Evolutionary conservation across 2,329 filamentous ascomycete species (phyloP).

Genomic region (Gliomastix tumulicola): DNA sequence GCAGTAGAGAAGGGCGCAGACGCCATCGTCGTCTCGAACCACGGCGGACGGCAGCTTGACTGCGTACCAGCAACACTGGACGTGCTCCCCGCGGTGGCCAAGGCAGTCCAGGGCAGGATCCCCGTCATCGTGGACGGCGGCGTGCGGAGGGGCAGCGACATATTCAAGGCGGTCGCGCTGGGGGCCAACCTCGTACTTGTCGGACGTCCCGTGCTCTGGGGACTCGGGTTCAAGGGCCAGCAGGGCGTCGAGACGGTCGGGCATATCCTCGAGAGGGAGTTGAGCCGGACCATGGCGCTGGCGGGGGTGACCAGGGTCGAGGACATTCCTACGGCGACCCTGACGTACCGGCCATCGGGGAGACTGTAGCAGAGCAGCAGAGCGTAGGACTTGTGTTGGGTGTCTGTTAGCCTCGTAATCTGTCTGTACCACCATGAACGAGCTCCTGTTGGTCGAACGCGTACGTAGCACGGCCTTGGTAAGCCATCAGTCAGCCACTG

Average conservation of each 20-base stretch:
- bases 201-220: conserved; percentile 9
- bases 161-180: conserved; percentile 23
- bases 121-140: conserved; percentile 22
- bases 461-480: too few species aligned
- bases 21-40: conserved; percentile 37
- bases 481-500: too few species aligned
- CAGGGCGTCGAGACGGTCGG: conserved; percentile 1
- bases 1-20: conserved; percentile 18
- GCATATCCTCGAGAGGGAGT: not conserved
- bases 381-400: too few species aligned
- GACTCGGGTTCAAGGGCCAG: conserved; percentile 6
- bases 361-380: too few species aligned
- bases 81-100: conserved; percentile 16
- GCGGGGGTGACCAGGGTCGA: too few species aligned
- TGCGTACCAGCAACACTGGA: conserved; percentile 20
- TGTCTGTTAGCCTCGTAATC: too few species aligned
- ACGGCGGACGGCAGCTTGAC: conserved; percentile 25
- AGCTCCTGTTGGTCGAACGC: too few species aligned
- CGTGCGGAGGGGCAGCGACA: conserved; percentile 24
- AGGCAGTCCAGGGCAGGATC: conserved; percentile 11
- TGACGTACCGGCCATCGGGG: too few species aligned
- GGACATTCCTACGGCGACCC: too few species aligned
- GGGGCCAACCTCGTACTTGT: conserved; percentile 15
- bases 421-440: too few species aligned
- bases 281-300: not conserved